Conservation (phyloP, 768 basidiomycete genomes). For the Neoboletus subvelutipes region DNA sequence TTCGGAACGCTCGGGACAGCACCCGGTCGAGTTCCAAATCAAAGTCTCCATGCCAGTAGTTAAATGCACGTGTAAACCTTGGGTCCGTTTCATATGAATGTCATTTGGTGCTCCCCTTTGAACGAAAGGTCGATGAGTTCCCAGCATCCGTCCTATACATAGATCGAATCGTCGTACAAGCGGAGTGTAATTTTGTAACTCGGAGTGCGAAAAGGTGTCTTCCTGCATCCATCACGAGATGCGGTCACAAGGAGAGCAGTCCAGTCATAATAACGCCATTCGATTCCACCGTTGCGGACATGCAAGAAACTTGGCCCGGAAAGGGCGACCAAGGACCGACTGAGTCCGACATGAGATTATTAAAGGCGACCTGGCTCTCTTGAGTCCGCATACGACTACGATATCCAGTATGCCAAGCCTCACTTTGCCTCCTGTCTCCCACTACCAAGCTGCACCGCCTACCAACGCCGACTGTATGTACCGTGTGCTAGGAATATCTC, state of each 20-base stretch:
- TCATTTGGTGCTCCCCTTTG: too few relatives aligned
- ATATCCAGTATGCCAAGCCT: constrained; percentile 30
- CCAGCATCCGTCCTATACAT: too few relatives aligned
- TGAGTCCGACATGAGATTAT: neutral
- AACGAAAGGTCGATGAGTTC: too few relatives aligned
- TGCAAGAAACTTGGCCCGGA: neutral
- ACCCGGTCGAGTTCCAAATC: neutral
- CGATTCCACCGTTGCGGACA: neutral
- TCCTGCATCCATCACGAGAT: neutral
- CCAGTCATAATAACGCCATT: neutral
- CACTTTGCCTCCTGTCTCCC: constrained; percentile 36
- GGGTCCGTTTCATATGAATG: neutral
- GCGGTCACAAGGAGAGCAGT: neutral
- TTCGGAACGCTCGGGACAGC: neutral
- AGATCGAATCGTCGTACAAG: neutral
- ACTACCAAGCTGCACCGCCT: constrained; percentile 35
- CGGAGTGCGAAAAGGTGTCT: neutral
- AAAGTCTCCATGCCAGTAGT: too few relatives aligned
- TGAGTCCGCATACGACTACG: neutral
- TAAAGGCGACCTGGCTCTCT: neutral
- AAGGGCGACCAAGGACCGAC: neutral
- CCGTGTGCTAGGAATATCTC: neutral
- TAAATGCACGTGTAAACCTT: too few relatives aligned
- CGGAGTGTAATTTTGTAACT: neutral
- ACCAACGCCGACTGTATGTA: constrained; percentile 38